These are phyloP conservation scores for Coccomyxa subellipsoidea DNA, from an alignment of 163 green algal genomes.

Conservation along the genomic window DNA sequence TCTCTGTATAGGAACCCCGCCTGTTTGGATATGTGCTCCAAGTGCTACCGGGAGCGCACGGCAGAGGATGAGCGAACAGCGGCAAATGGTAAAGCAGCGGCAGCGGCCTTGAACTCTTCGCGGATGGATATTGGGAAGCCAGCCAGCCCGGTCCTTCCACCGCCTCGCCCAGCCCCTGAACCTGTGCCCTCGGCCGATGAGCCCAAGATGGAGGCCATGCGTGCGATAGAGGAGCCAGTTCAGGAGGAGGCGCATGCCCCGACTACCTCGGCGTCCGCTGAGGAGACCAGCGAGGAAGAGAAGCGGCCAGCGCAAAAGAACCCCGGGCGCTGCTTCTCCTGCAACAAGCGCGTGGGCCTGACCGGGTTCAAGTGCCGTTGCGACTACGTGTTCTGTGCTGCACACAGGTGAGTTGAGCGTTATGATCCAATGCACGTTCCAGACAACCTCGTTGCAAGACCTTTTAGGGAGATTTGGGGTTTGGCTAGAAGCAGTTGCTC, in stretches of 20 bases:
- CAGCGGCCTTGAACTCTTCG: constrained; percentile 5
- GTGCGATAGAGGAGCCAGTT: background rate
- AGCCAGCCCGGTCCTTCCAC: background rate
- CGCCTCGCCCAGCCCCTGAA: background rate
- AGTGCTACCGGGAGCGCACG: constrained; percentile 57
- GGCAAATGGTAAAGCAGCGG: constrained; percentile 1
- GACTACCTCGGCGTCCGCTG: background rate
- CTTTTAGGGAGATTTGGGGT: background rate
- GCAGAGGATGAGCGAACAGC: background rate
- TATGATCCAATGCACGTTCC: background rate
- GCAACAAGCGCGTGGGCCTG: constrained; percentile 73
- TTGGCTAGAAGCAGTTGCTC: too few species aligned
- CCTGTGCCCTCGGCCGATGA: background rate
- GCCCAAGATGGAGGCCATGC: background rate
- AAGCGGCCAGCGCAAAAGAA: constrained; percentile 41
- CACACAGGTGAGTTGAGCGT: constrained; percentile 32
- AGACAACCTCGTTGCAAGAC: background rate
- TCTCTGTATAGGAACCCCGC: constrained; percentile 36
- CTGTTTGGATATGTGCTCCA: constrained; percentile 60
- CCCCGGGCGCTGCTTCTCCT: constrained; percentile 64
- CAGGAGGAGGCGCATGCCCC: background rate
- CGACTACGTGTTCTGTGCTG: constrained; percentile 69
- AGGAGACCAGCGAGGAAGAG: constrained; percentile 6
- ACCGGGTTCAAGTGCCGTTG: constrained; percentile 84
- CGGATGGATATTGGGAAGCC: background rate